Evolutionary conservation across 2,329 filamentous ascomycete species (phyloP), one percentile per base, ranked within the genome.

Genomic region (Aspergillaceae sp.): DNA sequence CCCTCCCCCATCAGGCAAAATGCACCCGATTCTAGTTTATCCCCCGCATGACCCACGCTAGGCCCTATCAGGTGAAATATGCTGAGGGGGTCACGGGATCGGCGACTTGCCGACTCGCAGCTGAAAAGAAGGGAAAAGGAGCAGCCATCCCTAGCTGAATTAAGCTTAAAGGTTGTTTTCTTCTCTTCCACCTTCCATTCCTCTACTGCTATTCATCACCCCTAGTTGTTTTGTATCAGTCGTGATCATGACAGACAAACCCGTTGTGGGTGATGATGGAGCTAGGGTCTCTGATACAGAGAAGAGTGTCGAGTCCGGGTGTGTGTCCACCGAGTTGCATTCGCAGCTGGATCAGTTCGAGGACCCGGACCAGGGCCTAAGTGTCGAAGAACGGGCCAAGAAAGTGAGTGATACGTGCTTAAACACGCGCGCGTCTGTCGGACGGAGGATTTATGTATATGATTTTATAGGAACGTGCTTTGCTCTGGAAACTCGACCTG

Each of bases 301-400:
- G 44, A 55, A 53, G 29, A 35, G 45, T 6, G 35, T 47, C 4
- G 44, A 34, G 7, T 34, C 46, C 1, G 45, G 52, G 7, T 40
- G 45, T 5, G 26, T 33, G 7, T 29, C 44, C 6, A 32, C 10
- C 7, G 49, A 51, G 6, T 48, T 19, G 19, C 19, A 2, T 19
- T 19, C 51, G 1, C 49, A 51, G 40, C 44, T 60, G 4, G 49
- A 46, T 3, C 48, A 48, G 1, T 53, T 63, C 6, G 60, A 62
- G 29, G 78, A 83, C 55, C 79, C 79, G 0, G 84, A 88, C 64
- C 81, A 76, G 41, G 79, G 80, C 5, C 65, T 86, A 54, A 81
- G 74, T 35, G 75, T 76, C 1, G 80, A 79, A 51, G 84, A 87
- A 60, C 75, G 70, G 52, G 76, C 75, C 28, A 74, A 67, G 42